Percentiles rank a stretch among this genome's conserved stretches.
phyloP scores from a whole-genome alignment of 2,329 filamentous ascomycete species.

The Colletotrichum sp. region DNA sequence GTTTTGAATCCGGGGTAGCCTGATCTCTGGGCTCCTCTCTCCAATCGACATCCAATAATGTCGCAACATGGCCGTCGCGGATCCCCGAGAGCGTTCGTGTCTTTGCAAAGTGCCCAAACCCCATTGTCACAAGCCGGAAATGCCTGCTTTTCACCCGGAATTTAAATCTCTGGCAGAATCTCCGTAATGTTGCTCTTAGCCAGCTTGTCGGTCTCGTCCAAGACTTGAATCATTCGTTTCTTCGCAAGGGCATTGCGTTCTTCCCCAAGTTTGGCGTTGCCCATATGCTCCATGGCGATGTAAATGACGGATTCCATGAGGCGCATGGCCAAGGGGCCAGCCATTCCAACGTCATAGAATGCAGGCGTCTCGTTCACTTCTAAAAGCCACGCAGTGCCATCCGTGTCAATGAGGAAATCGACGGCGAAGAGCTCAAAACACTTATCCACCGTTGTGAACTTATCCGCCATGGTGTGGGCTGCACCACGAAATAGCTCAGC shows the following conservation, averaged over 20 bases:
- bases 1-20: background rate
- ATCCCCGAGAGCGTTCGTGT: background rate
- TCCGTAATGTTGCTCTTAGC: slow-evolving; percentile 33
- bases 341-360: slow-evolving; percentile 38
- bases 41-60: background rate
- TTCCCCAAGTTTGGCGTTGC: slow-evolving; percentile 14
- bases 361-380: slow-evolving; percentile 45
- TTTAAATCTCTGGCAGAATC: slow-evolving; percentile 26
- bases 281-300: slow-evolving; percentile 40
- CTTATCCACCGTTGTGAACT: slow-evolving; percentile 39
- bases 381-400: slow-evolving; percentile 37
- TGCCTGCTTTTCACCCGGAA: background rate
- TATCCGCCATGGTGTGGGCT: slow-evolving; percentile 41
- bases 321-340: slow-evolving; percentile 34
- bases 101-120: background rate
- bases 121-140: background rate
- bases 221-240: slow-evolving; percentile 27
- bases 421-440: slow-evolving; percentile 43
- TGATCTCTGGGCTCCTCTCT: background rate
- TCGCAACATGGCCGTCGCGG: background rate
- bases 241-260: slow-evolving; percentile 13
- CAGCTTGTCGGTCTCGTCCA: slow-evolving; percentile 31
- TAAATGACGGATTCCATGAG: slow-evolving; percentile 41
- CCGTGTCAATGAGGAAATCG: slow-evolving; percentile 38
- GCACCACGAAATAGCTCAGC: slow-evolving; percentile 38